These are phyloP conservation scores for Cyclostephanos tholiformis DNA, from an alignment of 108 stramenopile genomes.

Conservation along the genomic window DNA sequence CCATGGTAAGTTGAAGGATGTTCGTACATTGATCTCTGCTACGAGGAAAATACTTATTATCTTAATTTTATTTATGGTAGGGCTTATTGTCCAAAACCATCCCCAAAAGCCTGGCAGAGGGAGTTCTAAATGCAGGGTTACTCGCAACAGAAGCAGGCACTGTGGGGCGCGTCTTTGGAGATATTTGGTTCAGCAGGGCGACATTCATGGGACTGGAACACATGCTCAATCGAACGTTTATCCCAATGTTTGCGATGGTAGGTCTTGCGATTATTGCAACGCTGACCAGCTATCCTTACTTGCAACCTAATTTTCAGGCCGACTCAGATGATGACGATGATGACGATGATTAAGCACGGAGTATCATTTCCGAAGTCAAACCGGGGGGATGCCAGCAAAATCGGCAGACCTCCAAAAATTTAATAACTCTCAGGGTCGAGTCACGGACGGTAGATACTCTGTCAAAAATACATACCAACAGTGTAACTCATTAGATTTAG, in stretches of 20 bases:
- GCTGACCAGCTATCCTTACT: constrained; percentile 15
- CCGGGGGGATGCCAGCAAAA: too few relatives aligned
- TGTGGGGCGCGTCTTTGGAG: constrained; percentile 76
- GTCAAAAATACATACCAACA: too few relatives aligned
- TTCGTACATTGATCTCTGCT: neutral
- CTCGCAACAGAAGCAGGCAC: constrained; percentile 93
- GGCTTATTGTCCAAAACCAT: constrained; percentile 85
- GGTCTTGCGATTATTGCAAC: constrained; percentile 17
- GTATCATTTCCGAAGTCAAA: neutral
- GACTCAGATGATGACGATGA: constrained; percentile 40
- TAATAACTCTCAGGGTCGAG: too few relatives aligned
- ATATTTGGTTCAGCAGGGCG: constrained; percentile 51
- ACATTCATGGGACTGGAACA: constrained; percentile 50
- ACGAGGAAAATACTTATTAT: neutral
- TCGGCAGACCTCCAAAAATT: too few relatives aligned
- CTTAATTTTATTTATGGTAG: neutral
- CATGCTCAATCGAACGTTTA: constrained; percentile 45
- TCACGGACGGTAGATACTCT: too few relatives aligned
- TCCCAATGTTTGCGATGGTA: constrained; percentile 31
- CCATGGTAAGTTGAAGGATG: constrained; percentile 56
- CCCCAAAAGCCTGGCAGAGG: constrained; percentile 71
- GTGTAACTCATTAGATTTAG: too few relatives aligned
- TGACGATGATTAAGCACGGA: neutral
- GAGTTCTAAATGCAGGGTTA: constrained; percentile 88
- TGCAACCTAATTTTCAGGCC: constrained; percentile 40